Evolutionary conservation across 257 asterid genomes (phyloP).

Genomic region (Vinca minor): DNA sequence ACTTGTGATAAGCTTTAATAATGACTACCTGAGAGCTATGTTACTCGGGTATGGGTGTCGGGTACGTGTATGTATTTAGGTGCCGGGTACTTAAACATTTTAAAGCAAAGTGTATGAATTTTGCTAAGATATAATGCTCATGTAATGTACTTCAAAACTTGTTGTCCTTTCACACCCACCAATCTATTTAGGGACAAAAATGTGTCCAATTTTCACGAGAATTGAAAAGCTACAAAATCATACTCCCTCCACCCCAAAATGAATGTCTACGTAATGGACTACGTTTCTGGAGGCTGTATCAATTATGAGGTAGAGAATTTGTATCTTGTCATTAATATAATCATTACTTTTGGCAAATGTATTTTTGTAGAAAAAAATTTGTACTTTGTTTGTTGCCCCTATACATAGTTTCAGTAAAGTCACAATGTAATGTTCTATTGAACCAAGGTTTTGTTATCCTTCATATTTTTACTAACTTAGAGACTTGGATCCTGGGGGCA

Average conservation of each 20-base stretch:
- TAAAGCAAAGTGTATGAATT: too few species aligned
- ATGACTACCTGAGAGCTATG: background rate
- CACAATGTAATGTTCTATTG: background rate
- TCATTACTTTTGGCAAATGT: background rate
- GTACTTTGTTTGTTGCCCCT: background rate
- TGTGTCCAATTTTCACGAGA: background rate
- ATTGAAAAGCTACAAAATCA: background rate
- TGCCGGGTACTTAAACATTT: too few species aligned
- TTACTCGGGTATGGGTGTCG: too few species aligned
- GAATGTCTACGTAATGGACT: too few species aligned
- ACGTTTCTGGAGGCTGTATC: constrained; percentile 50
- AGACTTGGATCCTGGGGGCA: constrained; percentile 35
- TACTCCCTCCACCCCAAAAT: too few species aligned
- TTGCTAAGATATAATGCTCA: background rate
- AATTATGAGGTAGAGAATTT: constrained; percentile 38
- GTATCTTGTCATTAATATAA: background rate
- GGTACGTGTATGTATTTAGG: too few species aligned
- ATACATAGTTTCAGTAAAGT: background rate
- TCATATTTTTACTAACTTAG: background rate
- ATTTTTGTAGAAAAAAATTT: background rate
- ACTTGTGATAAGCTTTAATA: background rate
- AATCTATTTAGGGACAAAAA: background rate
- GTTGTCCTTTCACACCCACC: too few species aligned
- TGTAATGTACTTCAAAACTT: background rate
- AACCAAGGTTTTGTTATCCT: background rate